Percentiles rank a stretch among this genome's conserved stretches.
Conservation (phyloP, 2,329 filamentous ascomycete species). For the Fusarium buharicum region DNA sequence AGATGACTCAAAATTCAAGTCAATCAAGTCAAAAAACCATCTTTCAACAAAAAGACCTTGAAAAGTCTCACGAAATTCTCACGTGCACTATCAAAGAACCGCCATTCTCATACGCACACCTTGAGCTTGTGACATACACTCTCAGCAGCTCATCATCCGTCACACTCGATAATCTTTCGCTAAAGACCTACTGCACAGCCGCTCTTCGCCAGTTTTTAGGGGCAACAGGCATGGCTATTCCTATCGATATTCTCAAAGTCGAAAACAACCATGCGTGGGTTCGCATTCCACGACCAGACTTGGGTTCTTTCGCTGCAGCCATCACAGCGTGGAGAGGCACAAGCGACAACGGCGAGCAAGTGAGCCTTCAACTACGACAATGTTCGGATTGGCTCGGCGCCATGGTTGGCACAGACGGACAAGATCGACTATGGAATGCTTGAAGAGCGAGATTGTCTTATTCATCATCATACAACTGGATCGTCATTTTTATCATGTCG, state of each 20-base stretch:
- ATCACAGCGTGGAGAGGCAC: conserved; percentile 71
- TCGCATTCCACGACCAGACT: conserved; percentile 70
- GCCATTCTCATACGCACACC: conserved; percentile 66
- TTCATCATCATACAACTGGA: conserved; percentile 31
- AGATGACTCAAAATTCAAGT: conserved; percentile 40
- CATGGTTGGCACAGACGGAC: conserved; percentile 62
- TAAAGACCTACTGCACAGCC: conserved; percentile 69
- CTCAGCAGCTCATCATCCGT: conserved; percentile 28
- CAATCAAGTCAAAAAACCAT: conserved; percentile 41
- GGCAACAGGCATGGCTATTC: conserved; percentile 71
- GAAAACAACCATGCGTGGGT: conserved; percentile 69
- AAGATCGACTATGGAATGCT: conserved; percentile 59
- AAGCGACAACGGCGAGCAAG: conserved; percentile 55
- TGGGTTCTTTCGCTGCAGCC: conserved; percentile 69
- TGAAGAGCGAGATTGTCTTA: conserved; percentile 46
- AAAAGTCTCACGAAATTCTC: conserved; percentile 60
- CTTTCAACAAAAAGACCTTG: conserved; percentile 47
- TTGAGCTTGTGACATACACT: conserved; percentile 57
- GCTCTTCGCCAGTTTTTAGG: conserved; percentile 78
- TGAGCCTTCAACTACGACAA: conserved; percentile 64
- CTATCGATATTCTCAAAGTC: conserved; percentile 75
- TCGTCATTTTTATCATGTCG: conserved; percentile 34
- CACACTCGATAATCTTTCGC: conserved; percentile 69
- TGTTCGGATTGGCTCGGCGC: conserved; percentile 73
- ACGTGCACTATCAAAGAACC: conserved; percentile 63